Evolutionary conservation across 441 rosid genomes (phyloP).

Genomic region (Arabidopsis hybrid): DNA sequence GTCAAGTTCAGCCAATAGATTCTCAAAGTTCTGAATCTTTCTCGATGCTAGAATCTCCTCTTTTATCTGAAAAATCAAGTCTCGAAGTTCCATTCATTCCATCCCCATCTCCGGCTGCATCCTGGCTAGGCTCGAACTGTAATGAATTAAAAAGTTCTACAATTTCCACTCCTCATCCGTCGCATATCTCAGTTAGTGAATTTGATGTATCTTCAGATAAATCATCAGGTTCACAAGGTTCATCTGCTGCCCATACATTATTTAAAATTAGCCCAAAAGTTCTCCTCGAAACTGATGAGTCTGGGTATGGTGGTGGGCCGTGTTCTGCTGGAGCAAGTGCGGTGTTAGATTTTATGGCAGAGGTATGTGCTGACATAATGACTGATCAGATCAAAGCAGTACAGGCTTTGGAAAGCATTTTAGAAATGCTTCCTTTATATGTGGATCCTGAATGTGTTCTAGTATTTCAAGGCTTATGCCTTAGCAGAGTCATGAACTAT

Average conservation of each 20-base stretch:
- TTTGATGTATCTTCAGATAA: conserved; percentile 66
- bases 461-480: conserved; percentile 91
- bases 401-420: conserved; percentile 71
- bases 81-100: conserved; percentile 60
- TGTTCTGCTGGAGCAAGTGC: conserved; percentile 98
- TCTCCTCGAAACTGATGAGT: conserved; percentile 84
- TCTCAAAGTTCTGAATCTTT: conserved; percentile 76
- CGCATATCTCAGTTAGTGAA: conserved; percentile 63
- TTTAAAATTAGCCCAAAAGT: conserved; percentile 66
- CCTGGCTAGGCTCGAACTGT: conserved; percentile 75
- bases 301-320: conserved; percentile 95
- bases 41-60: conserved; percentile 70
- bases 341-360: conserved; percentile 88
- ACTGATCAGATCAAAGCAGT: conserved; percentile 94
- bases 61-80: conserved; percentile 82
- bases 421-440: conserved; percentile 81
- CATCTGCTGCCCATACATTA: conserved; percentile 55
- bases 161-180: conserved; percentile 67
- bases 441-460: conserved; percentile 84
- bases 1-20: conserved; percentile 59
- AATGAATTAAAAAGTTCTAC: conserved; percentile 63
- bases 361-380: conserved; percentile 86
- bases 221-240: conserved; percentile 61
- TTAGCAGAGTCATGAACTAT: conserved; percentile 92
- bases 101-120: conserved; percentile 73